These are phyloP conservation scores for Alliaria petiolata DNA, from an alignment of 345 rosid genomes.

Conservation along the genomic window DNA sequence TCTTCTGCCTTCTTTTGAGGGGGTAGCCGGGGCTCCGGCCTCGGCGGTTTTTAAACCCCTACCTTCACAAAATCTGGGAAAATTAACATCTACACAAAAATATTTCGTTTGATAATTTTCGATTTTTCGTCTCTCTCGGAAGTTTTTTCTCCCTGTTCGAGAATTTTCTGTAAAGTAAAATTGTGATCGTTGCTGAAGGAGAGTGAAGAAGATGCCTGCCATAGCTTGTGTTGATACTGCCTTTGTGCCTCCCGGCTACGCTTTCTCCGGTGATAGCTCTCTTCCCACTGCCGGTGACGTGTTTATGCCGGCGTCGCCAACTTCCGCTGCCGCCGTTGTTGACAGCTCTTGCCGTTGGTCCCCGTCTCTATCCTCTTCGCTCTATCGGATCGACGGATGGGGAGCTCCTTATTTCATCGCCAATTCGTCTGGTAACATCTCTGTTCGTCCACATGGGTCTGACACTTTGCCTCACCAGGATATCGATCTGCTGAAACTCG, in stretches of 20 bases:
- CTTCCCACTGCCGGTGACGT: neutral
- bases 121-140: neutral
- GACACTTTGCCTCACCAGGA: slow-evolving; percentile 79
- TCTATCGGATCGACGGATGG: slow-evolving; percentile 78
- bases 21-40: slow-evolving; percentile 99
- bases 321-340: slow-evolving; percentile 14
- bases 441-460: slow-evolving; percentile 72
- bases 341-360: slow-evolving; percentile 52
- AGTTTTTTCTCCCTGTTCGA: neutral
- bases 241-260: slow-evolving; percentile 31
- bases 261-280: slow-evolving; percentile 46
- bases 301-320: slow-evolving; percentile 20
- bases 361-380: slow-evolving; percentile 55
- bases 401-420: slow-evolving; percentile 93
- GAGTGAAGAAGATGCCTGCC: slow-evolving; percentile 77
- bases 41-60: slow-evolving; percentile 99
- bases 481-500: slow-evolving; percentile 72
- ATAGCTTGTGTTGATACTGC: slow-evolving; percentile 77
- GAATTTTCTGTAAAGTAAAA: slow-evolving; percentile 3
- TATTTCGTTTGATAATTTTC: neutral
- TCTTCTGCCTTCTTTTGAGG: slow-evolving; percentile 87
- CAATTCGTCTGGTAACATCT: slow-evolving; percentile 69
- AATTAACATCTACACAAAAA: neutral
- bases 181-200: slow-evolving; percentile 23
- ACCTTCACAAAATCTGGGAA: slow-evolving; percentile 38